Percentiles rank a stretch among this genome's conserved stretches.
Conservation (phyloP, 768 basidiomycete species). For the Amanita molliuscula region DNA sequence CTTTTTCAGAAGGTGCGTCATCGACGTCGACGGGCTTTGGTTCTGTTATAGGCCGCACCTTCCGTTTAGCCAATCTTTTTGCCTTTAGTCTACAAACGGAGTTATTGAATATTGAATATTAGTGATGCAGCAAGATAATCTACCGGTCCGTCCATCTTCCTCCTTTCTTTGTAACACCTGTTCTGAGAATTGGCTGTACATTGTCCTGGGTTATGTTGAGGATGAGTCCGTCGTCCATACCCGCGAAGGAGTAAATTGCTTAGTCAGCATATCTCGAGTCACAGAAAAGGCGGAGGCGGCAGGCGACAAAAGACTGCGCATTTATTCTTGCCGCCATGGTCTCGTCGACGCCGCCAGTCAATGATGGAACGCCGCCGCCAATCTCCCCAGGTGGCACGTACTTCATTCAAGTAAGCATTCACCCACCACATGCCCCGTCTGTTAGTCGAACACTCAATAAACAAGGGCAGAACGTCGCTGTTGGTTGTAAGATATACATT, state of each 20-base stretch:
- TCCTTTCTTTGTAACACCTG: constrained; percentile 32
- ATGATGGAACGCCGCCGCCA: constrained; percentile 46
- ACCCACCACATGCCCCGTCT: constrained; percentile 12
- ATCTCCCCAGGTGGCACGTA: constrained; percentile 71
- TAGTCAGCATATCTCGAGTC: constrained; percentile 13
- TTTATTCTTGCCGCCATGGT: constrained; percentile 14
- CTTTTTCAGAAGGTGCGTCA: constrained; percentile 11
- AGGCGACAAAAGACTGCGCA: neutral
- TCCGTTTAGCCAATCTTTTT: constrained; percentile 60
- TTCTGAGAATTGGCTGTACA: constrained; percentile 16
- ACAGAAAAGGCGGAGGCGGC: neutral
- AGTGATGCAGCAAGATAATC: neutral
- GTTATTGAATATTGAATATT: constrained; percentile 4
- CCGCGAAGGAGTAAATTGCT: constrained; percentile 5
- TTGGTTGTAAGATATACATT: constrained; percentile 95
- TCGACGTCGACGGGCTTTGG: constrained; percentile 10
- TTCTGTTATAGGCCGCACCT: constrained; percentile 28
- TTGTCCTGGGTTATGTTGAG: constrained; percentile 54
- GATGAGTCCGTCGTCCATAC: constrained; percentile 67
- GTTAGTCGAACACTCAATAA: constrained; percentile 20
- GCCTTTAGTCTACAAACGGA: constrained; percentile 49
- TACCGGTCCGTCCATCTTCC: constrained; percentile 77
- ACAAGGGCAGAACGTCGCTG: constrained; percentile 52
- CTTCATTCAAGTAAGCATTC: constrained; percentile 51
- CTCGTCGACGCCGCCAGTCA: constrained; percentile 27